A percentile compares a stretch with the other conserved stretches of the same genome.
Evolutionary conservation across 345 rosid genomes (phyloP).

Genomic region (Nephelium lappaceum): DNA sequence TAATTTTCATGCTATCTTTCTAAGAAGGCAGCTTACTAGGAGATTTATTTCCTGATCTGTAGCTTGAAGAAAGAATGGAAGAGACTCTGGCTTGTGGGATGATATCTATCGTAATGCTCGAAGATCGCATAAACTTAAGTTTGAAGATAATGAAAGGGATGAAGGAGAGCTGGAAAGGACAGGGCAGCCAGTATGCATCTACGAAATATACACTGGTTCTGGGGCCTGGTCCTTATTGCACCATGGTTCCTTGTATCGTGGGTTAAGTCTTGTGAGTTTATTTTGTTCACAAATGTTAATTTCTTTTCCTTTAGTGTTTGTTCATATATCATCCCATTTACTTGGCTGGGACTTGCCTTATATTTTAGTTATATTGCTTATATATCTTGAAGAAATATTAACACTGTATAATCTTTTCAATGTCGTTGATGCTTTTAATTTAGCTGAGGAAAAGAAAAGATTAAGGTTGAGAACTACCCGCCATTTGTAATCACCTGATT

Average conservation of each 20-base stretch:
- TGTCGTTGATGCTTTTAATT: slow-evolving; percentile 2
- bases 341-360: background rate
- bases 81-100: slow-evolving; percentile 71
- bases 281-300: slow-evolving; percentile 18
- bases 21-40: slow-evolving; percentile 27
- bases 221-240: slow-evolving; percentile 98
- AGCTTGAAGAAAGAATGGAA: slow-evolving; percentile 93
- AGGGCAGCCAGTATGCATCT: slow-evolving; percentile 91
- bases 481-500: background rate
- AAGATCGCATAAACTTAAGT: slow-evolving; percentile 81
- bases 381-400: background rate
- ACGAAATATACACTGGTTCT: slow-evolving; percentile 84
- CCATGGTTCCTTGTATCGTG: slow-evolving; percentile 94
- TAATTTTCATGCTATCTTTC: slow-evolving; percentile 3
- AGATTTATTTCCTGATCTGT: slow-evolving; percentile 34
- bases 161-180: slow-evolving; percentile 99
- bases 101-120: slow-evolving; percentile 91
- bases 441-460: background rate
- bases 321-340: background rate
- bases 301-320: slow-evolving; percentile 13
- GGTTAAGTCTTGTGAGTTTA: slow-evolving; percentile 87
- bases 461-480: background rate
- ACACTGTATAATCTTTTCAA: background rate
- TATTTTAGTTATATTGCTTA: background rate
- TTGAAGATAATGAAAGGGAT: slow-evolving; percentile 92